A percentile compares a stretch with the other conserved stretches of the same genome.
phyloP scores from a whole-genome alignment of 192 early-diverging fungal genomes.

The Coemansia sp. region DNA sequence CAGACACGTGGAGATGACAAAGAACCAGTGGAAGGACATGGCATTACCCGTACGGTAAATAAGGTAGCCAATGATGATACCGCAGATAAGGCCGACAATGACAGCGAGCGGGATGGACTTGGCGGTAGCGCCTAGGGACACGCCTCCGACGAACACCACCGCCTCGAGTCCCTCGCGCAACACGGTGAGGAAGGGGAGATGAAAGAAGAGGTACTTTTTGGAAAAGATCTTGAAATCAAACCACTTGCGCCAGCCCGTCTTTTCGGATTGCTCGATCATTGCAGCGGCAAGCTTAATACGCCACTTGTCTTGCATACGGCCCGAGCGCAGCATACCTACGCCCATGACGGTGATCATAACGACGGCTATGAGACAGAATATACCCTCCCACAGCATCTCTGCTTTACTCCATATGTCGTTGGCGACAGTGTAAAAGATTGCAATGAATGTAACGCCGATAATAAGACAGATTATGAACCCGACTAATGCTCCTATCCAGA shows the following conservation, averaged over 20 bases:
- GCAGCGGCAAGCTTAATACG: constrained; percentile 60
- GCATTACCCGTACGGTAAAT: constrained; percentile 72
- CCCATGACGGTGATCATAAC: constrained; percentile 81
- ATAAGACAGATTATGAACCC: constrained; percentile 71
- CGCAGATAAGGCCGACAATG: constrained; percentile 69
- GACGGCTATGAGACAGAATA: constrained; percentile 75
- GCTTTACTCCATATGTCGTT: constrained; percentile 61
- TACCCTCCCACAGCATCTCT: constrained; percentile 84
- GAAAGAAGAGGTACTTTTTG: constrained; percentile 71
- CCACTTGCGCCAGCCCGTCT: constrained; percentile 33
- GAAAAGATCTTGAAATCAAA: constrained; percentile 47
- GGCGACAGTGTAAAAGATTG: constrained; percentile 66
- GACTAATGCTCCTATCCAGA: constrained; percentile 73
- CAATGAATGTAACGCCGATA: constrained; percentile 78
- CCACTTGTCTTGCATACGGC: constrained; percentile 80
- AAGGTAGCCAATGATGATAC: constrained; percentile 67
- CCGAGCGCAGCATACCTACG: constrained; percentile 75
- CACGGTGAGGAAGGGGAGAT: constrained; percentile 84
- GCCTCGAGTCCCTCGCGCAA: constrained; percentile 87
- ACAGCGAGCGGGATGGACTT: constrained; percentile 81
- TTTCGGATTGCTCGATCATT: constrained; percentile 48
- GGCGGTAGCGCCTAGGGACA: constrained; percentile 63
- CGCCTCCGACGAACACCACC: constrained; percentile 88
- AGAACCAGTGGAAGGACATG: constrained; percentile 80
- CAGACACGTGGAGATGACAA: constrained; percentile 68